phyloP scores from a whole-genome alignment of 305 asterid species.

The Solanum hybrid region DNA sequence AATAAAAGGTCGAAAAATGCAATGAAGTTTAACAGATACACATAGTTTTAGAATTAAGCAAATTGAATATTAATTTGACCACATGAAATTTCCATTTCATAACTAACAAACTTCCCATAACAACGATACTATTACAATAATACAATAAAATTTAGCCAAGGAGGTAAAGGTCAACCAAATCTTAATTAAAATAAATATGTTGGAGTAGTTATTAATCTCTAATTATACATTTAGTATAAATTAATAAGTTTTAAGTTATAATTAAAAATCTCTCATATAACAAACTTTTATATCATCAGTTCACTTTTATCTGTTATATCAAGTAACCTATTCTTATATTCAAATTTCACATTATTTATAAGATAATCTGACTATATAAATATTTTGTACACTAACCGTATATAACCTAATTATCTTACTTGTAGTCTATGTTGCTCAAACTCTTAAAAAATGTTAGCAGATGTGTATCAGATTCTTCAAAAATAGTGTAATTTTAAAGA shows the following conservation, averaged over 20 bases:
- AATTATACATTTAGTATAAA: not conserved
- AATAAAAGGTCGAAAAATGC: not conserved
- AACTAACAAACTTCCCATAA: not conserved
- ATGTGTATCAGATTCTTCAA: not conserved
- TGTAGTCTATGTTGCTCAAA: not conserved
- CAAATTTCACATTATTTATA: not conserved
- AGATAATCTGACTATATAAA: not conserved
- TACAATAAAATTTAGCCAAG: not conserved
- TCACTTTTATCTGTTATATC: not conserved
- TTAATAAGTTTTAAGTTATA: not conserved
- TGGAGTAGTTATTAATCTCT: not conserved
- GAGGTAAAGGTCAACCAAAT: not conserved
- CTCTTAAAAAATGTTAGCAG: not conserved
- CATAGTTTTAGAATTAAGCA: not conserved
- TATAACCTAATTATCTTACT: not conserved
- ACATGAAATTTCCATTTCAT: slow-evolving; percentile 4
- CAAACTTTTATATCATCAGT: not conserved
- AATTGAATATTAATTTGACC: not conserved
- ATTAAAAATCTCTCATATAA: not conserved
- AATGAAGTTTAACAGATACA: not conserved
- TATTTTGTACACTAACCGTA: not conserved
- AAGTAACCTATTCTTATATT: not conserved
- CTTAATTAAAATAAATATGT: not conserved
- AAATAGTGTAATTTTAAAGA: not conserved
- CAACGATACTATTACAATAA: not conserved